A percentile compares a stretch with the other conserved stretches of the same genome.
Conservation (phyloP, 495 filamentous ascomycete species). For the Daldinia vernicosa region DNA sequence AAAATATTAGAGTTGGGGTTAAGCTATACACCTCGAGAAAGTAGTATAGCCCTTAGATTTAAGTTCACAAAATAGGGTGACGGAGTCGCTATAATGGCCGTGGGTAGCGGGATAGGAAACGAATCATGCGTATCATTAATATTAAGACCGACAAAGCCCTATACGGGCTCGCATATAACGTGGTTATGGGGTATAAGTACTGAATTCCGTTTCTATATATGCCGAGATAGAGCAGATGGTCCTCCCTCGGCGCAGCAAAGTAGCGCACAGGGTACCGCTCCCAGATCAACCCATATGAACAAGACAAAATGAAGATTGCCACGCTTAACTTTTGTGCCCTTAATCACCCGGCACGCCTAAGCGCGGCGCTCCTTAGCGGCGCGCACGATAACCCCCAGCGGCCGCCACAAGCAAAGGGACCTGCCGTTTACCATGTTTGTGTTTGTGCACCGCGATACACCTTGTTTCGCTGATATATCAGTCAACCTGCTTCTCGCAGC, state of each 20-base stretch:
- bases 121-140: background rate
- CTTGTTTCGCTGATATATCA: conserved; percentile 40
- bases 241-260: conserved; percentile 21
- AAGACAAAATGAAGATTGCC: conserved; percentile 33
- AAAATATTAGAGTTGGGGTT: background rate
- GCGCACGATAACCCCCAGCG: conserved; percentile 17
- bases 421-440: conserved; percentile 11
- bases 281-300: conserved; percentile 35
- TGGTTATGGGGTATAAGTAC: conserved; percentile 42
- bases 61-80: background rate
- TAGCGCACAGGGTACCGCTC: conserved; percentile 24
- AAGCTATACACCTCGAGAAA: background rate
- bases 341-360: conserved; percentile 18
- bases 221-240: conserved; percentile 36
- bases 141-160: background rate
- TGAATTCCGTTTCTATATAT: conserved; percentile 47
- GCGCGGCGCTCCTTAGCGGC: conserved; percentile 9
- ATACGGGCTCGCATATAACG: background rate
- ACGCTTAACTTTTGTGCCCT: conserved; percentile 33
- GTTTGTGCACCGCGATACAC: conserved; percentile 7
- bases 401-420: conserved; percentile 7
- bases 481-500: conserved; percentile 73
- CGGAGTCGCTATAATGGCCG: background rate
- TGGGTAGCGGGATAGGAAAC: no score
- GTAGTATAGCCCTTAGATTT: background rate